Base-by-base conservation (phyloP, 345 rosid genomes). In the Citrus glauca region DNA sequence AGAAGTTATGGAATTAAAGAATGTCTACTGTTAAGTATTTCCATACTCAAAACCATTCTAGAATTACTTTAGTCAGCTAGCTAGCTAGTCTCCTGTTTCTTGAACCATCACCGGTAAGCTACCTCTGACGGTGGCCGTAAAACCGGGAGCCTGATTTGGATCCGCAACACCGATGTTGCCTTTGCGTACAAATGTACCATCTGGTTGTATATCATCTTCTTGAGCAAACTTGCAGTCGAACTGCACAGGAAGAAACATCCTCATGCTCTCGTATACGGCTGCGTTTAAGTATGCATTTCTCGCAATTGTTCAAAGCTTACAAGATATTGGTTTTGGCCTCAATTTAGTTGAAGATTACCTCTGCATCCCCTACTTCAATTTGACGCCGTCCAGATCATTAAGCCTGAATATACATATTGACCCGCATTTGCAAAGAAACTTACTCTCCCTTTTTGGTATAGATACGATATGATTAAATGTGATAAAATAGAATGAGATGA, bases 51-150 rank as follows among this genome's bases (percentile, higher is more conserved):
- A 45, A 45, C 50, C 14, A 3, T 11, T 11, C 50, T 45, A 13
- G 4, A 45, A 45, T 11, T 45, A 45, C 50, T 45, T 45, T 3
- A 17, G 22, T 53, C 50, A 17, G 57, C 57, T 53, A 53, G 22
- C 22, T 14, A 16, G 57, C 57, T 53, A 53, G 22, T 53, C 57
- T 16, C 22, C 7, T 53, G 2, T 53, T 71, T 86, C 86, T 71
- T 82, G 76, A 20, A 92, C 81, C 67, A 75, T 1, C 60, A 86
- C 90, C 75, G 84, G 93, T 24, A 93, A 84, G 14, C 99, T 98
- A 30, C 97, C 97, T 27, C 82, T 81, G 45, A 95, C 82, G 48
- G 92, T 92, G 65, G 98, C 93, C 0, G 96, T 91, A 8, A 95
- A 87, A 27, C 99, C 97, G 0, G 97, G 91, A 4, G 37, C 55